Conservation (phyloP, 805 yeast species). For the Starmerella bombicola region DNA sequence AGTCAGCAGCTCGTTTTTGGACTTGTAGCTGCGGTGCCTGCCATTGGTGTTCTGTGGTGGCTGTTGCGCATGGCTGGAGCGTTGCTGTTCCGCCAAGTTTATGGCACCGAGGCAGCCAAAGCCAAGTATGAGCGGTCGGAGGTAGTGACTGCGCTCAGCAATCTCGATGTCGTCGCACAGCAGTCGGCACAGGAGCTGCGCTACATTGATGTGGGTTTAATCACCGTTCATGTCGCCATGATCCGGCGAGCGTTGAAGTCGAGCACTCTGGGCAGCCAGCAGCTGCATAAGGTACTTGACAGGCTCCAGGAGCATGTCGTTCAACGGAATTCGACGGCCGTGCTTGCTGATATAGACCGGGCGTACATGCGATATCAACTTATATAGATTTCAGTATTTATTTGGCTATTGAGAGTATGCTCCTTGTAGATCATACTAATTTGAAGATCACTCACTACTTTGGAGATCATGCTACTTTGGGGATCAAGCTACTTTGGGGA, state of each 20-base stretch:
- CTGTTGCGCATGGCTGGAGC: neutral
- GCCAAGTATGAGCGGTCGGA: conserved; percentile 3
- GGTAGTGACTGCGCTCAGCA: conserved; percentile 8
- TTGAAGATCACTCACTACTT: too few species aligned
- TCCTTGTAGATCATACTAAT: neutral
- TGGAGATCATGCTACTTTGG: too few species aligned
- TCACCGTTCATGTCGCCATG: conserved; percentile 14
- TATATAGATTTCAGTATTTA: too few species aligned
- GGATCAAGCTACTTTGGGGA: too few species aligned
- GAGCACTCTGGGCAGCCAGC: conserved; percentile 2
- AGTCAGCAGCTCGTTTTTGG: conserved; percentile 94
- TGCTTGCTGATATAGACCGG: conserved; percentile 13
- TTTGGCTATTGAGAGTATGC: neutral
- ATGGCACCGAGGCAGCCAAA: conserved; percentile 4
- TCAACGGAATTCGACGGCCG: conserved; percentile 4
- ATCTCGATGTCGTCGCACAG: conserved; percentile 17
- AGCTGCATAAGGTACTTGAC: conserved; percentile 7
- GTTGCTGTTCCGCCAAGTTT: neutral
- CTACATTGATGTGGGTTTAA: conserved; percentile 15
- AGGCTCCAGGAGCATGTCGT: conserved; percentile 7
- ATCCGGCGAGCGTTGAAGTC: conserved; percentile 1
- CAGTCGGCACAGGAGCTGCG: conserved; percentile 3
- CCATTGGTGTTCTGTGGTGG: conserved; percentile 30
- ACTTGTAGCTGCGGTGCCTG: conserved; percentile 75
- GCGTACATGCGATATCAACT: conserved; percentile 10